Percentiles rank a stretch among this genome's conserved stretches.
phyloP scores from a whole-genome alignment of 441 rosid genomes.

The Aleurites moluccanus region DNA sequence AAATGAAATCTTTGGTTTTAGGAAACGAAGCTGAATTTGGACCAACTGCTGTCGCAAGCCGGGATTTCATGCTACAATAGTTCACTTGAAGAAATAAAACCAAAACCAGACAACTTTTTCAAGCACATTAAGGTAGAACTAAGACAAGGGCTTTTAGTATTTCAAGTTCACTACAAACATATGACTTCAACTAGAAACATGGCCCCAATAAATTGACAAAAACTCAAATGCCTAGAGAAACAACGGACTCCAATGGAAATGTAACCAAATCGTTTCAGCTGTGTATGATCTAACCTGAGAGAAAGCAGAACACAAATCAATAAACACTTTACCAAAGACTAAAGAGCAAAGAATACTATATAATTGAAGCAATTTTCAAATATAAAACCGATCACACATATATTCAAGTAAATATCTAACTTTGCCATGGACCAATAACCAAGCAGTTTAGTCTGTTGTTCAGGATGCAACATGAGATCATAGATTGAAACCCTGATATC shows the following conservation, averaged over 20 bases:
- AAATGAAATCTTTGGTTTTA: not conserved
- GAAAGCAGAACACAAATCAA: slow-evolving; percentile 1
- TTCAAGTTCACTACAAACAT: not conserved
- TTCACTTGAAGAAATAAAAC: not conserved
- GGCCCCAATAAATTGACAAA: not conserved
- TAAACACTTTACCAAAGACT: not conserved
- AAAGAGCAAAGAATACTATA: not conserved
- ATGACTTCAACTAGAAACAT: not conserved
- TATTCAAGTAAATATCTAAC: not conserved
- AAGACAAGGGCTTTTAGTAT: not conserved
- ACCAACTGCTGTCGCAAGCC: not conserved
- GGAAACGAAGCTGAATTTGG: not conserved
- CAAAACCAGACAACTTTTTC: not conserved
- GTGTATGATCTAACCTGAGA: slow-evolving; percentile 22
- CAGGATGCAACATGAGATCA: not conserved
- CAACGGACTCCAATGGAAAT: not conserved
- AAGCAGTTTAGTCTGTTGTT: not conserved
- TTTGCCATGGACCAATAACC: not conserved
- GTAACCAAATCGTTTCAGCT: not conserved
- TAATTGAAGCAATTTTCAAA: not conserved
- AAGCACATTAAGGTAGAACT: too few relatives aligned
- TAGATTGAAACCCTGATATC: not conserved
- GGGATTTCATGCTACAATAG: not conserved
- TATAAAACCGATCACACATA: too few relatives aligned
- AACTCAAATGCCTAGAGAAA: not conserved